These are phyloP conservation scores for Colletotrichum melonis DNA, from an alignment of 2,329 filamentous ascomycete genomes.

Conservation along the genomic window DNA sequence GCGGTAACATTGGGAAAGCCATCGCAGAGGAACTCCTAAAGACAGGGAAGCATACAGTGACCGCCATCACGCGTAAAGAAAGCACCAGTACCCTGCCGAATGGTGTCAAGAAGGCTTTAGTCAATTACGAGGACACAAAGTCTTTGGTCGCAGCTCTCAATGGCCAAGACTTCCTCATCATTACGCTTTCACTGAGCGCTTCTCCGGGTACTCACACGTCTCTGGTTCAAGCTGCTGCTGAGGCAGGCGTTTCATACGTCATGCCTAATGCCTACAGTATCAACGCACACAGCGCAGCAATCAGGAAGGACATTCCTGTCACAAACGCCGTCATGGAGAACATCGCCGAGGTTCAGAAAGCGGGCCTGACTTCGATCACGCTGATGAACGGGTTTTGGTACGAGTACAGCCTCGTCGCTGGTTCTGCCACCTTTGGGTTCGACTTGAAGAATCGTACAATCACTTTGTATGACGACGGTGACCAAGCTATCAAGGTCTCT, in stretches of 20 bases:
- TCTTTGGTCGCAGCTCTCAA: conserved; percentile 59
- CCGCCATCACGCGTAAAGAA: conserved; percentile 60
- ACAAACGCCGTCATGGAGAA: conserved; percentile 45
- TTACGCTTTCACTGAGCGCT: conserved; percentile 53
- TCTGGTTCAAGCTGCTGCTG: conserved; percentile 59
- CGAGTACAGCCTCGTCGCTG: conserved; percentile 57
- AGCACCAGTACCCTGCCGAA: conserved; percentile 54
- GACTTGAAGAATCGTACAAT: conserved; percentile 55
- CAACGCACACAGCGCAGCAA: conserved; percentile 23
- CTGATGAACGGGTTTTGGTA: conserved; percentile 64
- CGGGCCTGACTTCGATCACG: conserved; percentile 40
- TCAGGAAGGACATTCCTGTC: conserved; percentile 45
- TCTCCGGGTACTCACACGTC: conserved; percentile 55
- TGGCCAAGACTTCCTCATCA: conserved; percentile 64
- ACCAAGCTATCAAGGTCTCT: conserved; percentile 64
- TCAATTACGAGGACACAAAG: conserved; percentile 56
- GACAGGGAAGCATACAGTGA: conserved; percentile 62
- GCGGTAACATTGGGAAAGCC: conserved; percentile 52
- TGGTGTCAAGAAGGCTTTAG: conserved; percentile 51
- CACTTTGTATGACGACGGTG: conserved; percentile 64
- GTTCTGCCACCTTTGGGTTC: conserved; percentile 56
- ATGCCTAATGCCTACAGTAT: conserved; percentile 60
- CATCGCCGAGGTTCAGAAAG: conserved; percentile 3
- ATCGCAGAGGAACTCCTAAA: conserved; percentile 56
- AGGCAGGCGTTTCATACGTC: conserved; percentile 61